A percentile compares a stretch with the other conserved stretches of the same genome.
Evolutionary conservation across 2,329 filamentous ascomycete genomes (phyloP).

Genomic region (Talaromyces amestolkiae): DNA sequence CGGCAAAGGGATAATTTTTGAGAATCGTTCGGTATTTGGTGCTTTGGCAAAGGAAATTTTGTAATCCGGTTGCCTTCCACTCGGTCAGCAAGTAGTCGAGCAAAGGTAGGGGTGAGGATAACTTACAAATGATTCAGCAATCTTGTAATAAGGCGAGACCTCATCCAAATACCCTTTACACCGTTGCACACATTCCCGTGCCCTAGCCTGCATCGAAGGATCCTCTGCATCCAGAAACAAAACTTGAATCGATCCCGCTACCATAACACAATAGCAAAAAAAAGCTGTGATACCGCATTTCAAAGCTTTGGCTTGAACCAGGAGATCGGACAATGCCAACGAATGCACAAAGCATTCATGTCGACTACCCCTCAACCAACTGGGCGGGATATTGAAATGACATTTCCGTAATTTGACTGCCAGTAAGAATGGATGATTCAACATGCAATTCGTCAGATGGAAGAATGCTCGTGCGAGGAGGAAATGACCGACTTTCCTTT

Average conservation of each 20-base stretch:
- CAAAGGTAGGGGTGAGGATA: background rate
- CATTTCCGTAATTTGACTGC: conserved; percentile 20
- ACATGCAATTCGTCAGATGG: conserved; percentile 26
- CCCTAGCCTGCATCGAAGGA: background rate
- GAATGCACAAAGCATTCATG: conserved; percentile 20
- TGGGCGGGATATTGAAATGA: background rate
- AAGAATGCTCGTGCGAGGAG: conserved; percentile 26
- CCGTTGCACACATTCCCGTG: background rate
- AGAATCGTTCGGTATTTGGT: background rate
- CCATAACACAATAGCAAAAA: conserved; percentile 27
- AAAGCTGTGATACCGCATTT: conserved; percentile 26
- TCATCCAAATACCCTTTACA: background rate
- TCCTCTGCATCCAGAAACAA: conserved; percentile 13
- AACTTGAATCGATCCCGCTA: conserved; percentile 26
- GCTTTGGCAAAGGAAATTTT: background rate
- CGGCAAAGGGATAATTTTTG: background rate
- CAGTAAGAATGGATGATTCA: conserved; percentile 26
- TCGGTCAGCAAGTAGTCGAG: background rate
- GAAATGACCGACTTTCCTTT: conserved; percentile 21
- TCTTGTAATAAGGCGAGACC: background rate
- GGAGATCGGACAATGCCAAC: conserved; percentile 23
- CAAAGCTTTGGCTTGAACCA: conserved; percentile 26
- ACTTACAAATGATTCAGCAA: background rate
- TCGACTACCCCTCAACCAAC: background rate
- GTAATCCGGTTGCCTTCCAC: background rate